phyloP scores from a whole-genome alignment of 1,284 basidiomycete genomes.

The Pascua sp. region DNA sequence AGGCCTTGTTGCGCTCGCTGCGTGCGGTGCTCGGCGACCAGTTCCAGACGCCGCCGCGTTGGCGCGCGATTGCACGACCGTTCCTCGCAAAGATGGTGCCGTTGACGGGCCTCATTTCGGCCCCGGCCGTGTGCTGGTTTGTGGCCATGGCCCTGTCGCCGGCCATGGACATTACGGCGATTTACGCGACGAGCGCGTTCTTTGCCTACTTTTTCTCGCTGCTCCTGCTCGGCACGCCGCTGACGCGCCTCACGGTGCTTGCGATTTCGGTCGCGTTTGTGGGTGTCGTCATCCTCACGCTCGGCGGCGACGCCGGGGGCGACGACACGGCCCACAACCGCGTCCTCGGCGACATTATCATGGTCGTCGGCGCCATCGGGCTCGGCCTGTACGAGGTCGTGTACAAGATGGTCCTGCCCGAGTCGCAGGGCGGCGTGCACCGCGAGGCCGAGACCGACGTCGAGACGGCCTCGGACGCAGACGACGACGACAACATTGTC shows the following conservation, averaged over 20 bases:
- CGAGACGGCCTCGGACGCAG: constrained; percentile 2
- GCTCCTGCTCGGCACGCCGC: constrained; percentile 35
- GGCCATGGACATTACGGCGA: constrained; percentile 42
- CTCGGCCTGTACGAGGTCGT: constrained; percentile 50
- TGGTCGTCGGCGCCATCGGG: constrained; percentile 44
- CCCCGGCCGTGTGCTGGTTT: constrained; percentile 43
- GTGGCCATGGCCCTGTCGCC: constrained; percentile 37
- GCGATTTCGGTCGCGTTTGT: constrained; percentile 45
- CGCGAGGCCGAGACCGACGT: background rate
- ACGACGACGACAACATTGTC: constrained; percentile 12
- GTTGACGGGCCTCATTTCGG: constrained; percentile 34
- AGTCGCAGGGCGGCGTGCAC: constrained; percentile 35
- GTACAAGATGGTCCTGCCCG: constrained; percentile 48
- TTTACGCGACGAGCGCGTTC: constrained; percentile 42
- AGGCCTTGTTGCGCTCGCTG: constrained; percentile 12
- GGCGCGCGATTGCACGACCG: constrained; percentile 23
- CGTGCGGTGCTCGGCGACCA: constrained; percentile 19
- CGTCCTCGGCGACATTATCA: constrained; percentile 44
- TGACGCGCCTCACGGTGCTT: constrained; percentile 36
- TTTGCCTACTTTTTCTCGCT: constrained; percentile 45
- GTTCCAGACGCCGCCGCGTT: constrained; percentile 19
- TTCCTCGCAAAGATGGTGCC: constrained; percentile 28
- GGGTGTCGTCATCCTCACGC: constrained; percentile 43
- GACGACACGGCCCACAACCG: constrained; percentile 19
- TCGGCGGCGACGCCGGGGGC: constrained; percentile 22